Evolutionary conservation across 345 rosid species (phyloP), one percentile per base, ranked within the genome.

Genomic region (Streptanthus diversifolius): DNA sequence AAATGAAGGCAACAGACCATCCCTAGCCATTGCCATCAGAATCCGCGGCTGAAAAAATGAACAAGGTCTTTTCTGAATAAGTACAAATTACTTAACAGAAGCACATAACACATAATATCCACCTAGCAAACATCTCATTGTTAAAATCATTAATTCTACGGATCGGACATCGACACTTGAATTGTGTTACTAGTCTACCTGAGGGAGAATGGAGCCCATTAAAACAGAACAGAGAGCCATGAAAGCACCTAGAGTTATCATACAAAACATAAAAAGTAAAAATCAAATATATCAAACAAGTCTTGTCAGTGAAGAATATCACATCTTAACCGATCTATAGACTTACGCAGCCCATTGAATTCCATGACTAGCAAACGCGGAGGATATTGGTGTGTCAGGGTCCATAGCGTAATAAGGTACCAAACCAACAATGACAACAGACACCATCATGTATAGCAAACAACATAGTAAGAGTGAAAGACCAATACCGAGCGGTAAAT

Each of bases 301-400:
- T 45, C 18, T 0, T 24, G 25, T 32, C 15, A 18, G 9, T 9
- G 36, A 66, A 35, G 10, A 66, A 0, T 33, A 27, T 14, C 9
- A 18, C 44, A 66, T 57, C 60, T 35, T 13, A 35, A 66, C 44
- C 55, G 36, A 32, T 37, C 24, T n/a, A 55, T 37, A 70, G 21
- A 83, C 97, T 85, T 84, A 95, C 97, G 89, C 92, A 33, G 95
- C 96, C 99, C 99, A 95, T 45, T 88, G 91, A 87, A 95, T 84
- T 60, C 93, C 97, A 77, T 87, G 83, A 72, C 72, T 76, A 79
- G 95, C 75, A 83, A 95, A 95, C 64, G 99, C 99, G 12, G 99
- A 83, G n/a, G 99, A 95, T 67, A 95, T 95, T n/a, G 99, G 99
- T 11, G 99, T 95, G 79, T 93, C 98, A 4, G 97, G 99, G 80